A percentile compares a stretch with the other conserved stretches of the same genome.
These are phyloP conservation scores for Neofusicoccum ribis DNA, from an alignment of 2,329 filamentous ascomycete genomes.

Conservation along the genomic window DNA sequence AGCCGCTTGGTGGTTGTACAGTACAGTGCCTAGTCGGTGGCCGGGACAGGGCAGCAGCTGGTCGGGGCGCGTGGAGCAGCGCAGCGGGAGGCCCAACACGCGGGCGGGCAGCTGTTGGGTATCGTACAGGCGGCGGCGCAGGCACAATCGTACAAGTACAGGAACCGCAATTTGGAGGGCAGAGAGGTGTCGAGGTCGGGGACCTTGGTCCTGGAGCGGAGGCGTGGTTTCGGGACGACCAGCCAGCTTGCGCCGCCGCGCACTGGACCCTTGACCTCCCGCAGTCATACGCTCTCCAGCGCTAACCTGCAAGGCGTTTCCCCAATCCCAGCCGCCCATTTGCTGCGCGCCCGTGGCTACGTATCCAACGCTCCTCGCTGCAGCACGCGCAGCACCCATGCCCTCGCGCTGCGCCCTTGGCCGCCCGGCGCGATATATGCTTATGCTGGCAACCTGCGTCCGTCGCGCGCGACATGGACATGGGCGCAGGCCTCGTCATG, in stretches of 20 bases:
- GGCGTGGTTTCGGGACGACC: conserved; percentile 14
- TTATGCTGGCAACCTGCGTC: conserved; percentile 7
- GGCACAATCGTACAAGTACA: conserved; percentile 16
- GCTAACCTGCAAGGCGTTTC: neutral
- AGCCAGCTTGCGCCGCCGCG: conserved; percentile 11
- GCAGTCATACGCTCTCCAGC: neutral
- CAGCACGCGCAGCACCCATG: neutral
- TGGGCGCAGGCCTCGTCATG: conserved; percentile 3
- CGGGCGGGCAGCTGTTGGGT: neutral
- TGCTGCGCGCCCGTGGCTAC: neutral
- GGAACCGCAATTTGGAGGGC: neutral
- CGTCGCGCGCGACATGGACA: neutral
- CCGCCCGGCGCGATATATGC: conserved; percentile 1
- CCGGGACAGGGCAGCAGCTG: conserved; percentile 13
- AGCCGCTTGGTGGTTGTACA: conserved; percentile 20
- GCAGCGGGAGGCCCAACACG: conserved; percentile 6
- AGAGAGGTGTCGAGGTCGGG: neutral
- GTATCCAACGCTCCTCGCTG: conserved; percentile 5
- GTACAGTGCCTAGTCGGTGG: conserved; percentile 16
- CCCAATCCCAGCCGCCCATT: neutral
- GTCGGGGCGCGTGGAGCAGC: conserved; percentile 13
- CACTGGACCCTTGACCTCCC: neutral
- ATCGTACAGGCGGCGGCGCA: neutral
- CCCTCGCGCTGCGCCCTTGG: neutral
- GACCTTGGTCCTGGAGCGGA: neutral